These are phyloP conservation scores for Phallus indusiatus DNA, from an alignment of 768 basidiomycete species.

Conservation along the genomic window DNA sequence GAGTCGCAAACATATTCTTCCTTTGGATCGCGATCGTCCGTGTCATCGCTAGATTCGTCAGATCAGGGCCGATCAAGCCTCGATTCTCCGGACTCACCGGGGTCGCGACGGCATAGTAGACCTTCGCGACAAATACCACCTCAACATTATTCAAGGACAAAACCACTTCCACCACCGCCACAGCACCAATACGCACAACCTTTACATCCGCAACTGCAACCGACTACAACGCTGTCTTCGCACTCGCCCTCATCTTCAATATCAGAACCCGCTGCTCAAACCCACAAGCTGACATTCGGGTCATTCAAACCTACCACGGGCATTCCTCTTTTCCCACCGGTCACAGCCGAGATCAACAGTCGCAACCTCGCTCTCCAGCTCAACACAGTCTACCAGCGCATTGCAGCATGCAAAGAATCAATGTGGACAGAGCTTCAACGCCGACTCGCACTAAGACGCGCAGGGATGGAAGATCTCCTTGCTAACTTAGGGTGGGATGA, in stretches of 20 bases:
- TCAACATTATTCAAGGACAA: neutral
- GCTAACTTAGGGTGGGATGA: slow-evolving; percentile 55
- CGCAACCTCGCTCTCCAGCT: slow-evolving; percentile 65
- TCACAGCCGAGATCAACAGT: slow-evolving; percentile 32
- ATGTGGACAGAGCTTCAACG: slow-evolving; percentile 72
- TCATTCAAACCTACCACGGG: neutral
- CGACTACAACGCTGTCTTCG: neutral
- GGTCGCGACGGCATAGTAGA: neutral
- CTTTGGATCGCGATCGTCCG: neutral
- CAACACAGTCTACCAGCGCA: slow-evolving; percentile 49
- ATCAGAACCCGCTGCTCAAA: neutral
- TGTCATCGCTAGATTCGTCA: neutral
- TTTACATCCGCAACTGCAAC: neutral
- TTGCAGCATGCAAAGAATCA: slow-evolving; percentile 59
- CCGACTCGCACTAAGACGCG: slow-evolving; percentile 43
- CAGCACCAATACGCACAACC: neutral
- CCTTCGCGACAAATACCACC: neutral
- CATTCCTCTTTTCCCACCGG: neutral
- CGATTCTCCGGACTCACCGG: neutral
- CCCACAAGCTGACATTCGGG: neutral
- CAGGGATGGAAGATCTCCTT: slow-evolving; percentile 29
- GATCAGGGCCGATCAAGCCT: neutral
- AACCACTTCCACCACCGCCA: neutral
- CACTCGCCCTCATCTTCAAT: neutral
- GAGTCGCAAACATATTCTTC: neutral